A percentile compares a stretch with the other conserved stretches of the same genome.
These are phyloP conservation scores for Ogataea allantospora DNA, from an alignment of 805 yeast species.

Conservation along the genomic window DNA sequence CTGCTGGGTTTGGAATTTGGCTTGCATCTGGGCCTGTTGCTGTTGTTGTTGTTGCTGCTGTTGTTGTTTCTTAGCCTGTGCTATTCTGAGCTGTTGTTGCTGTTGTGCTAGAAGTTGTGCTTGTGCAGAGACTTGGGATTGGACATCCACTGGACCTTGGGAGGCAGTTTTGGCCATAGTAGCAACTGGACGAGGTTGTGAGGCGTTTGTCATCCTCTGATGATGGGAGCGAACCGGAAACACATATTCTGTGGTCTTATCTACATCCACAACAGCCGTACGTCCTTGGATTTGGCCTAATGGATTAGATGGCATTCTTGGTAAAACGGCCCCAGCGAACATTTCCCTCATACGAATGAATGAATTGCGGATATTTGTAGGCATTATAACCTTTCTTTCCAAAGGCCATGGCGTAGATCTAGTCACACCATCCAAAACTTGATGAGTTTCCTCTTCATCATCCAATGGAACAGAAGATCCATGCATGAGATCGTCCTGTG, in stretches of 20 bases:
- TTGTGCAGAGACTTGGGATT: constrained; percentile 16
- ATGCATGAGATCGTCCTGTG: constrained; percentile 62
- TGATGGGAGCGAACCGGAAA: constrained; percentile 53
- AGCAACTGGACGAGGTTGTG: constrained; percentile 8
- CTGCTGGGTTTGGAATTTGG: constrained; percentile 18
- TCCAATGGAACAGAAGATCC: constrained; percentile 53
- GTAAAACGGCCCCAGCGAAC: constrained; percentile 82
- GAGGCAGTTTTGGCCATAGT: constrained; percentile 9
- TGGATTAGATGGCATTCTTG: constrained; percentile 54
- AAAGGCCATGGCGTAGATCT: constrained; percentile 80
- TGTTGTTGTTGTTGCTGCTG: constrained; percentile 23
- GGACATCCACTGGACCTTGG: constrained; percentile 12
- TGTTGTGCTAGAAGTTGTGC: constrained; percentile 20
- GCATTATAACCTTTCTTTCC: constrained; percentile 69
- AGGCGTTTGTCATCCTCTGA: constrained; percentile 19
- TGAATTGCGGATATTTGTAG: constrained; percentile 66
- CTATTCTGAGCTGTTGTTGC: constrained; percentile 21
- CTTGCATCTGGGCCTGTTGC: constrained; percentile 21
- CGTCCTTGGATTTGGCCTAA: constrained; percentile 81
- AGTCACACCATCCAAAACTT: constrained; percentile 85
- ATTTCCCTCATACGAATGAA: constrained; percentile 89
- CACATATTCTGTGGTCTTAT: constrained; percentile 63
- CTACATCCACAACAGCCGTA: constrained; percentile 72
- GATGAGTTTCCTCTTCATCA: constrained; percentile 91
- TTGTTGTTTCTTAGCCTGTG: constrained; percentile 20